These are phyloP conservation scores for Murraya paniculata DNA, from an alignment of 345 rosid genomes.

Conservation along the genomic window DNA sequence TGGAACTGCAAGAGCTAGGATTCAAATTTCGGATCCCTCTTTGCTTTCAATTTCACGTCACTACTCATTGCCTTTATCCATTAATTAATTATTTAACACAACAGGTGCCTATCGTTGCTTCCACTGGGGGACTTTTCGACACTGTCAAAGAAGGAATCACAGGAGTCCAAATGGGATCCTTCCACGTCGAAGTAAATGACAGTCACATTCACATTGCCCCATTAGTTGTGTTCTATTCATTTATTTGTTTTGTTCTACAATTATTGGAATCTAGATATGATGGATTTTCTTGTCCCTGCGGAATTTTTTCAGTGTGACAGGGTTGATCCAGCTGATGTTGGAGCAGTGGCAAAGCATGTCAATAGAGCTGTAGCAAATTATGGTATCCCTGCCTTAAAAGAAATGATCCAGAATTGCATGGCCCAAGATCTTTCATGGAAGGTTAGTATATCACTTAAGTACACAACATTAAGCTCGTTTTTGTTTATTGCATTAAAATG, in stretches of 20 bases:
- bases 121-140: slow-evolving; percentile 96
- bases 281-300: neutral
- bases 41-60: neutral
- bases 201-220: neutral
- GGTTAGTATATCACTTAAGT: slow-evolving; percentile 40
- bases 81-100: slow-evolving; percentile 12
- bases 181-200: slow-evolving; percentile 62
- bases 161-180: slow-evolving; percentile 89
- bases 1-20: slow-evolving; percentile 59
- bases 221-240: neutral
- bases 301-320: slow-evolving; percentile 59
- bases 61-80: neutral
- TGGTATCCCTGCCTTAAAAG: slow-evolving; percentile 57
- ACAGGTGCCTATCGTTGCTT: slow-evolving; percentile 82
- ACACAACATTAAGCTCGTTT: neutral
- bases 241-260: neutral
- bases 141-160: slow-evolving; percentile 88
- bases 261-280: neutral
- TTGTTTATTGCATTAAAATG: neutral
- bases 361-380: slow-evolving; percentile 55
- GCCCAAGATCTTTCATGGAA: slow-evolving; percentile 92
- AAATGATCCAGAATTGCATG: slow-evolving; percentile 90
- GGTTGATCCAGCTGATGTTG: slow-evolving; percentile 79
- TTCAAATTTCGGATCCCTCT: neutral
- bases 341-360: slow-evolving; percentile 52